These are phyloP conservation scores for Suhomyces panamericanus DNA, from an alignment of 1,139 yeast species.

Conservation along the genomic window DNA sequence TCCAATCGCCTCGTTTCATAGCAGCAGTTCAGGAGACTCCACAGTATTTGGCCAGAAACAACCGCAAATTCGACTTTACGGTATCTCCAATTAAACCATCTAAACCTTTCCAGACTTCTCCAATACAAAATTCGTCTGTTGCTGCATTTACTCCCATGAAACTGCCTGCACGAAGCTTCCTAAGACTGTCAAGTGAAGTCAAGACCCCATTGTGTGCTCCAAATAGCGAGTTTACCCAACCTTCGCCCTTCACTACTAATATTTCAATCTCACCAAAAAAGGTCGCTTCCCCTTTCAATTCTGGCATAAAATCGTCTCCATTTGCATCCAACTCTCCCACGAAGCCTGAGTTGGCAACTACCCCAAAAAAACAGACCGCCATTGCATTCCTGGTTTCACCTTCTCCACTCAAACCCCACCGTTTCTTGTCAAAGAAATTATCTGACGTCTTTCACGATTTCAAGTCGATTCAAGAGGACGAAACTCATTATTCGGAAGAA, in stretches of 20 bases:
- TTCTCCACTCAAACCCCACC: constrained; percentile 44
- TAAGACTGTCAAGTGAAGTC: neutral
- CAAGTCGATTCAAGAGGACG: constrained; percentile 23
- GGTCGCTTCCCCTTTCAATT: constrained; percentile 3
- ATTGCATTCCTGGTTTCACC: constrained; percentile 42
- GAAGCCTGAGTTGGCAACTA: constrained; percentile 1
- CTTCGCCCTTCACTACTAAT: neutral
- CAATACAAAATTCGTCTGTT: neutral
- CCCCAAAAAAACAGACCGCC: constrained; percentile 13
- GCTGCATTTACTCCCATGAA: constrained; percentile 3
- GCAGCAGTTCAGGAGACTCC: constrained; percentile 31
- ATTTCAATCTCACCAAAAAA: neutral
- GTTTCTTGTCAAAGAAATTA: constrained; percentile 35
- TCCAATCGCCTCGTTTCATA: neutral
- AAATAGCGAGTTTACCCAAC: neutral
- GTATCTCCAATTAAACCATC: constrained; percentile 2
- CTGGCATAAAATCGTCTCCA: neutral
- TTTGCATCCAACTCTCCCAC: neutral
- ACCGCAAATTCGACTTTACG: constrained; percentile 23
- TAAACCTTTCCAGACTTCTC: neutral
- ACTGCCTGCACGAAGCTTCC: neutral
- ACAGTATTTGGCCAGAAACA: constrained; percentile 30
- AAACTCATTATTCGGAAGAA: constrained; percentile 14
- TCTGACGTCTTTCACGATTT: constrained; percentile 35
- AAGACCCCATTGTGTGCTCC: neutral